Base-by-base conservation (phyloP, 2,329 filamentous ascomycete genomes). In the Laburnicola sp. region DNA sequence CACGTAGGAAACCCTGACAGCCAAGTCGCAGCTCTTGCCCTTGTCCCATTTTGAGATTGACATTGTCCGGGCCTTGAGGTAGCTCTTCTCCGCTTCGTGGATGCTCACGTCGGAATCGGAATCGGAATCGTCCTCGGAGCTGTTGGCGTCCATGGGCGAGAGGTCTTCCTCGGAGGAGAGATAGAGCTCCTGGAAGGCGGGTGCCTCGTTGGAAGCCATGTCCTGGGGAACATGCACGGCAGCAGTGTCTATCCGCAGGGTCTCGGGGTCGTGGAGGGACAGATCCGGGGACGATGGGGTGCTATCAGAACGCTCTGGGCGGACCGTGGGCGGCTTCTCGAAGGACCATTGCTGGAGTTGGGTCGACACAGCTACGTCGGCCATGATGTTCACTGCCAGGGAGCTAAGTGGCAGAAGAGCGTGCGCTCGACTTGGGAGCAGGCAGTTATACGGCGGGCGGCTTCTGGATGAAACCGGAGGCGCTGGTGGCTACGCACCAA, bases 141-240 rank as follows among this genome's bases (percentile, higher is more conserved):
- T 64, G 40, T 70, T 56, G 32, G 42, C 61, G 48, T 70, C 70
- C 53, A 67, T 66, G 7, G 71, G 69, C 4, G 68, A 71, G 8
- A 73, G 63, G 49, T 72, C 69, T 47, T 74, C 71, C 44, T 74
- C 71, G 45, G 69, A 72, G 4, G 70, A 73, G 34, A 73, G 63
- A 51, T 74, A 74, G 21, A 68, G 64, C 36, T 73, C 64, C 46
- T 73, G 69, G 52, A 73, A 61, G 43, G 62, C 52, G 38, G 62
- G 45, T 48, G 53, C 53, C 21, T 69, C 62, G 46, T 65, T 63
- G 21, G 59, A 54, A 23, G 56, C 57, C 35, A 56, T 48, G 39
- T 32, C 31, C 23, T 51, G 38, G 48, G 58, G 38, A 23, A 45
- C 39, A 27, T 64, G 54, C 11, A 59, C 56, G 44, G 60, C 50